Conservation (phyloP, 202 grass and related monocot species). For the Panicum hallii region DNA sequence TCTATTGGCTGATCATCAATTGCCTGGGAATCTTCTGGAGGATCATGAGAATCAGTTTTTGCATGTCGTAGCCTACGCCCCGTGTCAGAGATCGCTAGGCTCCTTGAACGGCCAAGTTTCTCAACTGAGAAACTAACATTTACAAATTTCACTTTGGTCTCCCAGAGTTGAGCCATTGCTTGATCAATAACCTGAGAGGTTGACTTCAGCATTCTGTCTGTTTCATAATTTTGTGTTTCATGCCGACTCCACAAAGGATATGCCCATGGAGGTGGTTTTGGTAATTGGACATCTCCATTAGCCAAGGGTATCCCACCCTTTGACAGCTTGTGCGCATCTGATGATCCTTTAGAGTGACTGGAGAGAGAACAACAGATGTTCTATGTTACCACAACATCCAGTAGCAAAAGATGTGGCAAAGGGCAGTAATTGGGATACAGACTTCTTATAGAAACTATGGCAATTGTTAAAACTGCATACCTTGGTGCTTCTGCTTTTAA, state of each 20-base stretch:
- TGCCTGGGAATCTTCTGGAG: conserved; percentile 37
- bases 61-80: conserved; percentile 42
- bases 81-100: conserved; percentile 56
- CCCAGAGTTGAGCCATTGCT: conserved; percentile 95
- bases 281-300: conserved; percentile 92
- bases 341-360: conserved; percentile 69
- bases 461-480: conserved; percentile 53
- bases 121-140: conserved; percentile 90
- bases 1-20: conserved; percentile 64
- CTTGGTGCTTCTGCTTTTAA: conserved; percentile 90
- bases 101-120: conserved; percentile 80
- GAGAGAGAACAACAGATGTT: conserved; percentile 41
- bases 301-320: conserved; percentile 97
- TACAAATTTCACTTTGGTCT: conserved; percentile 96
- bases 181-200: conserved; percentile 96
- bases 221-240: conserved; percentile 82
- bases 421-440: conserved; percentile 23
- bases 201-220: conserved; percentile 83
- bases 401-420: conserved; percentile 23
- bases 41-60: conserved; percentile 42
- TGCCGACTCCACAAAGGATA: conserved; percentile 90
- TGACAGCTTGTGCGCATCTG: conserved; percentile 80
- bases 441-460: conserved; percentile 19
- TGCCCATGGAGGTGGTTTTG: conserved; percentile 98
- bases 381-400: conserved; percentile 7